phyloP scores from a whole-genome alignment of 169 alveolate genomes.

The Plasmodium inui region DNA sequence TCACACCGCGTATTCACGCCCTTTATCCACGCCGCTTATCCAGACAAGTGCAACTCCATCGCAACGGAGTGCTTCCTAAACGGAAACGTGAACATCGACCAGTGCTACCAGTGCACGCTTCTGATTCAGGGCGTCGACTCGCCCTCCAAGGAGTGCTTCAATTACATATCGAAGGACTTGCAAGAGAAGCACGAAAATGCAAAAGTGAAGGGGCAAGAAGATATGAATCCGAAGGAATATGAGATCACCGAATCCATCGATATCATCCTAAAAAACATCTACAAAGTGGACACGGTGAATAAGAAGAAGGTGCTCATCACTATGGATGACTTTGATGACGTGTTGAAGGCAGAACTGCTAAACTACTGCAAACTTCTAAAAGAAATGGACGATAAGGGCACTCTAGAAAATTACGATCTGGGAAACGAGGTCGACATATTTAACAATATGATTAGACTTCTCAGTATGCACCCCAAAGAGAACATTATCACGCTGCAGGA shows the following conservation, averaged over 20 bases:
- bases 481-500: slow-evolving; percentile 1
- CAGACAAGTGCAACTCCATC: slow-evolving; percentile 26
- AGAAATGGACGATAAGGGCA: slow-evolving; percentile 1
- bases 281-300: background rate
- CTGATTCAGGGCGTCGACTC: background rate
- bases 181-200: background rate
- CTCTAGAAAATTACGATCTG: background rate
- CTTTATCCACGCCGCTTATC: background rate
- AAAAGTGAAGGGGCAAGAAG: slow-evolving; percentile 11
- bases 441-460: slow-evolving; percentile 8
- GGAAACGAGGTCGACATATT: slow-evolving; percentile 26
- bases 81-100: slow-evolving; percentile 40
- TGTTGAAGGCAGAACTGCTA: background rate
- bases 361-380: slow-evolving; percentile 43
- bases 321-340: slow-evolving; percentile 7
- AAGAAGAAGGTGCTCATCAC: background rate
- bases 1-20: background rate
- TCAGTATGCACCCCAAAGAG: background rate
- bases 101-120: slow-evolving; percentile 29
- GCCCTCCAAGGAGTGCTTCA: slow-evolving; percentile 7
- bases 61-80: slow-evolving; percentile 22
- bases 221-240: slow-evolving; percentile 7
- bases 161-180: slow-evolving; percentile 19
- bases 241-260: slow-evolving; percentile 18
- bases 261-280: background rate